phyloP scores from a whole-genome alignment of 345 rosid genomes.

The Trapa bicornis region DNA sequence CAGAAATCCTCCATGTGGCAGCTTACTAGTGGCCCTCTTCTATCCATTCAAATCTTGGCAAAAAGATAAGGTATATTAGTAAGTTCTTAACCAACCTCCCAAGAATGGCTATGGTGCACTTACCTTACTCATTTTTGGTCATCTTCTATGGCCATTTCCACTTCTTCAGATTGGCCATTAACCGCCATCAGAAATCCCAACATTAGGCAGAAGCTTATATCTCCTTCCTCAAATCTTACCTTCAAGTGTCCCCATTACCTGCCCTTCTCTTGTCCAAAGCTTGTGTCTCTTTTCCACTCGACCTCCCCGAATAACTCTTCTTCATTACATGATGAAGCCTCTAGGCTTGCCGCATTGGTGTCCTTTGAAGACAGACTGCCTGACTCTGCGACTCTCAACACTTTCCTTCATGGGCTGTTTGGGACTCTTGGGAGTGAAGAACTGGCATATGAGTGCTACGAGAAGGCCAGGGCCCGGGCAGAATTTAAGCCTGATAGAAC shows the following conservation, averaged over 20 bases:
- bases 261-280: conserved; percentile 16
- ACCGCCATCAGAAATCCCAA: conserved; percentile 18
- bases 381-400: conserved; percentile 25
- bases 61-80: conserved; percentile 14
- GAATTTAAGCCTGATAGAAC: conserved; percentile 36
- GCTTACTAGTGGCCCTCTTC: not conserved
- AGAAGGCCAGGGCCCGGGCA: conserved; percentile 42
- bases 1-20: conserved; percentile 7
- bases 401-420: conserved; percentile 29
- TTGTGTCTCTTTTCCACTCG: conserved; percentile 9
- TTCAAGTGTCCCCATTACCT: conserved; percentile 21
- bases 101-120: not conserved
- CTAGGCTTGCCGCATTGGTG: conserved; percentile 14
- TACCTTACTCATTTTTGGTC: not conserved
- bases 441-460: conserved; percentile 39
- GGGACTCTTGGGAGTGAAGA: conserved; percentile 28
- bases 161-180: conserved; percentile 29
- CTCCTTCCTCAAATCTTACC: conserved; percentile 5
- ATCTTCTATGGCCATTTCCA: conserved; percentile 33
- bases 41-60: conserved; percentile 2
- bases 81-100: not conserved
- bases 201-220: conserved; percentile 8
- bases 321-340: conserved; percentile 35
- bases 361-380: conserved; percentile 10
- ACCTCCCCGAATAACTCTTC: conserved; percentile 31